Evolutionary conservation across 495 filamentous ascomycete species (phyloP).

Genomic region (Lichina pygmaea): DNA sequence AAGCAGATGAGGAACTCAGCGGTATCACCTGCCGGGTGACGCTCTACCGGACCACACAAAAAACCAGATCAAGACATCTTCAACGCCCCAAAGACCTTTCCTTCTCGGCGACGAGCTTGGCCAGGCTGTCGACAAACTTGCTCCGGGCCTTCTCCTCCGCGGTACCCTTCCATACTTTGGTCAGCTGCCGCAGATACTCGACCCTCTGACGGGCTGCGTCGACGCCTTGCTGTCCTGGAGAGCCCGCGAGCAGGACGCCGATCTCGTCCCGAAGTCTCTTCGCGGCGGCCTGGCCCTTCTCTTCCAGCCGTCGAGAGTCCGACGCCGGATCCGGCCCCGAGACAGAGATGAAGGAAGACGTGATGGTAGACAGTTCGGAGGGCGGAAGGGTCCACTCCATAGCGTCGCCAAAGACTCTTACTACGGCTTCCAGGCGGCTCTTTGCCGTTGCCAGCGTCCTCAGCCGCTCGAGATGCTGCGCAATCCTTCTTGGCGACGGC

Average conservation of each 20-base stretch:
- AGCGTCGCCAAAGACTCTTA: slow-evolving; percentile 72
- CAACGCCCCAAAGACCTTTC: slow-evolving; percentile 13
- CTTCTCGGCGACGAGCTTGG: slow-evolving; percentile 25
- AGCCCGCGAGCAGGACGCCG: slow-evolving; percentile 29
- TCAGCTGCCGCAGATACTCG: slow-evolving; percentile 41
- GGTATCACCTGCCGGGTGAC: too few relatives aligned
- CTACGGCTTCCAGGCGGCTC: slow-evolving; percentile 53
- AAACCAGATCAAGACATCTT: not conserved
- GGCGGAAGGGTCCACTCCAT: slow-evolving; percentile 83
- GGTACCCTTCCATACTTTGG: slow-evolving; percentile 72
- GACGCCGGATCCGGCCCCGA: slow-evolving; percentile 43
- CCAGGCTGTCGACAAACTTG: slow-evolving; percentile 57
- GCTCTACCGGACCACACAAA: not conserved
- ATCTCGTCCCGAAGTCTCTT: slow-evolving; percentile 47
- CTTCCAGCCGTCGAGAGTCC: slow-evolving; percentile 35
- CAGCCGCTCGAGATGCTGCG: slow-evolving; percentile 37
- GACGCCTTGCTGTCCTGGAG: slow-evolving; percentile 24
- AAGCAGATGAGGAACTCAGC: too few relatives aligned
- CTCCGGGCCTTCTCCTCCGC: slow-evolving; percentile 68
- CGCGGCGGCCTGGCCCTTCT: slow-evolving; percentile 50
- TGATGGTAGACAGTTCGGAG: slow-evolving; percentile 22
- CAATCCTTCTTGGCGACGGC: slow-evolving; percentile 15
- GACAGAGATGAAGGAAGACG: slow-evolving; percentile 57
- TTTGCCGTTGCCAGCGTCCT: slow-evolving; percentile 66
- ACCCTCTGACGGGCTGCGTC: slow-evolving; percentile 46